Conservation (phyloP, 2,329 filamentous ascomycete genomes). For the Tolypocladium amazonense region DNA sequence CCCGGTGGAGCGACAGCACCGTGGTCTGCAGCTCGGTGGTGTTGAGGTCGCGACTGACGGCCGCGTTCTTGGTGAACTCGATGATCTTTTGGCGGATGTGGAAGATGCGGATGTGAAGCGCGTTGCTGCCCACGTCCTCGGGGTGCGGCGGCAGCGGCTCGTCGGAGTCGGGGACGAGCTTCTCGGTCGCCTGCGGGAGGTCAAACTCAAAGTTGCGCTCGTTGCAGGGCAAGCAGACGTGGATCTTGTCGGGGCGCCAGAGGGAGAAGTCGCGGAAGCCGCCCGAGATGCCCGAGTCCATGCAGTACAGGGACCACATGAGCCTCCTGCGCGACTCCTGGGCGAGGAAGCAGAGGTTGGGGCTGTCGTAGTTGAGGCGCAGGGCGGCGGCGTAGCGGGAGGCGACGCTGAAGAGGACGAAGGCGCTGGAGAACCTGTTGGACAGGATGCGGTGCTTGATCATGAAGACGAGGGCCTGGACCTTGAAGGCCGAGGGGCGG, state of each 20-base stretch:
- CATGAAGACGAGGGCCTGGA: constrained; percentile 35
- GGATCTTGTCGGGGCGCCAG: constrained; percentile 29
- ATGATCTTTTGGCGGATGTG: constrained; percentile 44
- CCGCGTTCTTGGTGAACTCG: constrained; percentile 38
- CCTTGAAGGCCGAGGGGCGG: constrained; percentile 44
- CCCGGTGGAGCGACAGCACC: constrained; percentile 35
- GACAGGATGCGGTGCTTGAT: constrained; percentile 34
- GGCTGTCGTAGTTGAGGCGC: constrained; percentile 30
- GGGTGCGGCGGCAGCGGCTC: constrained; percentile 28
- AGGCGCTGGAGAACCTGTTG: constrained; percentile 32
- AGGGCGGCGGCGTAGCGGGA: constrained; percentile 31
- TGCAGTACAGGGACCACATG: constrained; percentile 33
- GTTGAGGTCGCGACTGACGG: constrained; percentile 25
- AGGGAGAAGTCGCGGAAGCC: constrained; percentile 34
- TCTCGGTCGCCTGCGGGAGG: constrained; percentile 42
- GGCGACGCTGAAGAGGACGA: constrained; percentile 32
- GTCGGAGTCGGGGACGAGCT: constrained; percentile 33
- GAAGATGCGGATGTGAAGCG: constrained; percentile 44
- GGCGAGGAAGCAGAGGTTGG: constrained; percentile 26
- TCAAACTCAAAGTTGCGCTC: constrained; percentile 44
- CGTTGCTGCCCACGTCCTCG: constrained; percentile 44
- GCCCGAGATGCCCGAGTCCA: constrained; percentile 30
- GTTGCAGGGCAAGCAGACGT: constrained; percentile 30
- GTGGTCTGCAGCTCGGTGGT: constrained; percentile 30
- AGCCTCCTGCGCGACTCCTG: constrained; percentile 31